A percentile compares a stretch with the other conserved stretches of the same genome.
Conservation (phyloP, 2,329 filamentous ascomycete genomes). For the Calonectria hawksworthii region DNA sequence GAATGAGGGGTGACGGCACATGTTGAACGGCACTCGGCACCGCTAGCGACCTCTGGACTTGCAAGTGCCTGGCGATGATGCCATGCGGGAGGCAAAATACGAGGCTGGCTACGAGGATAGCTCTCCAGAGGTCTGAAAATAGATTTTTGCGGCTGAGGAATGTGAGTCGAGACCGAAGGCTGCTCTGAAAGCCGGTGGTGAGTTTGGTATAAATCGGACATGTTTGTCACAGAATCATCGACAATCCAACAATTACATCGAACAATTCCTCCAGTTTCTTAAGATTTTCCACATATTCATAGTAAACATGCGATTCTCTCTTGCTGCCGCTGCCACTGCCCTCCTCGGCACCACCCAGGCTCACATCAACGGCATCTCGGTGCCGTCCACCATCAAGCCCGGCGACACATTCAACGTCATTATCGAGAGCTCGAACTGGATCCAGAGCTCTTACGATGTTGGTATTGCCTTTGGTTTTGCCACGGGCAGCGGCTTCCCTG, state of each 20-base stretch:
- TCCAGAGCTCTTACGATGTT: conserved; percentile 60
- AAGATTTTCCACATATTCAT: neutral
- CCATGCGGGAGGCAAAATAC: neutral
- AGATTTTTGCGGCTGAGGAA: conserved; percentile 11
- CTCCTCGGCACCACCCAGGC: conserved; percentile 49
- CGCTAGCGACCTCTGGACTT: conserved; percentile 11
- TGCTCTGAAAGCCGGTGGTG: neutral
- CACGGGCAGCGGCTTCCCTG: conserved; percentile 40
- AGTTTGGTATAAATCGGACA: conserved; percentile 8
- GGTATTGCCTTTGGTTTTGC: conserved; percentile 59
- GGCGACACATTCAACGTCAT: conserved; percentile 54
- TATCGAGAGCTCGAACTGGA: conserved; percentile 58
- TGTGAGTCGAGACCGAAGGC: neutral
- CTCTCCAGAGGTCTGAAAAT: conserved; percentile 13
- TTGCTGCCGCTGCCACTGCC: conserved; percentile 37
- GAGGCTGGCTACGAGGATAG: neutral
- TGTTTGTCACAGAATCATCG: neutral
- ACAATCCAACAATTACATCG: neutral
- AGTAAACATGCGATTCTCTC: conserved; percentile 40
- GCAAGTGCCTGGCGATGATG: neutral
- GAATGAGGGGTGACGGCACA: neutral
- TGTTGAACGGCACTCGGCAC: conserved; percentile 21
- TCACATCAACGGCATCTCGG: conserved; percentile 59
- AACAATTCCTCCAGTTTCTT: neutral
- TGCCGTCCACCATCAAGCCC: conserved; percentile 56